phyloP scores from a whole-genome alignment of 768 basidiomycete genomes.

The Boletus pseudopeckii region DNA sequence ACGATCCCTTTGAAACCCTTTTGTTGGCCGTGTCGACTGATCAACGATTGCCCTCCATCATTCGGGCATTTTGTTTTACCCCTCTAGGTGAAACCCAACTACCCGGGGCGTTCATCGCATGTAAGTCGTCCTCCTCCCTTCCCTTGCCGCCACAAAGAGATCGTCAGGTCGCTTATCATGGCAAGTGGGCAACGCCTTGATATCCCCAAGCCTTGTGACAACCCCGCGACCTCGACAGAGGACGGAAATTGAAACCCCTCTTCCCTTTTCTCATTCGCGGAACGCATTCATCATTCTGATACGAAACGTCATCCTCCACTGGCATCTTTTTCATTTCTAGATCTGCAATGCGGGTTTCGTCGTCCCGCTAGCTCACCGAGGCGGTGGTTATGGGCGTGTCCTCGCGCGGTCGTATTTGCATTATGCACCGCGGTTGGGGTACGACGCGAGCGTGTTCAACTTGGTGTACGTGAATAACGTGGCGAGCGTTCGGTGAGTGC shows the following conservation, averaged over 20 bases:
- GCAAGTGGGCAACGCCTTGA: background rate
- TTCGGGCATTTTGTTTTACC: background rate
- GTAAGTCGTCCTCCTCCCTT: slow-evolving; percentile 44
- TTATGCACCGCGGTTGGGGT: slow-evolving; percentile 77
- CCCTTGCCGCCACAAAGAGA: background rate
- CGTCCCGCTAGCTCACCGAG: slow-evolving; percentile 60
- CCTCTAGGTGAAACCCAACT: slow-evolving; percentile 74
- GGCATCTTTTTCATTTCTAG: slow-evolving; percentile 32
- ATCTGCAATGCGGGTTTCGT: slow-evolving; percentile 92
- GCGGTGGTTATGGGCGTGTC: slow-evolving; percentile 61
- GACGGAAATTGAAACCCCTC: slow-evolving; percentile 6
- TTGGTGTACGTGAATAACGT: slow-evolving; percentile 84
- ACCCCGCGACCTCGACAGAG: background rate
- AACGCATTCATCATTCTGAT: background rate
- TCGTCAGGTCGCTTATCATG: background rate
- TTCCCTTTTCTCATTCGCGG: background rate
- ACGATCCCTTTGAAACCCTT: background rate
- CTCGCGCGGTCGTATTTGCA: slow-evolving; percentile 77
- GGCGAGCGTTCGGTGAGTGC: slow-evolving; percentile 59
- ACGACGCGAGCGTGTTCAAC: slow-evolving; percentile 83
- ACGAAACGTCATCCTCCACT: background rate
- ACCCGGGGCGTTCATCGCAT: slow-evolving; percentile 87
- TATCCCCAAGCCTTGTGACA: background rate
- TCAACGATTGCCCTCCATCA: background rate
- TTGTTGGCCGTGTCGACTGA: slow-evolving; percentile 3